Evolutionary conservation across 108 stramenopile genomes (phyloP).

Genomic region (Fistulifera pelliculosa): DNA sequence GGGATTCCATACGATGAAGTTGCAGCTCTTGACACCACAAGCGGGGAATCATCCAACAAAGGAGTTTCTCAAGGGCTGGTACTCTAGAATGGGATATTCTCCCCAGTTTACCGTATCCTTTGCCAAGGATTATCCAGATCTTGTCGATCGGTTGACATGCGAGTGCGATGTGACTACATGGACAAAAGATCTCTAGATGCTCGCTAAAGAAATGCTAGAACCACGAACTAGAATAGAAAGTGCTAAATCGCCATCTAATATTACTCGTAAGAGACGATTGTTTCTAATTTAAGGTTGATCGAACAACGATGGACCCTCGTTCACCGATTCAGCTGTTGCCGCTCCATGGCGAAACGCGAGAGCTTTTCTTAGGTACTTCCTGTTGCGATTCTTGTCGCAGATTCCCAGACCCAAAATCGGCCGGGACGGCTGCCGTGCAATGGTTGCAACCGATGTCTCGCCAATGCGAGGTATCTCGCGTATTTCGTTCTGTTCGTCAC

Average conservation of each 20-base stretch:
- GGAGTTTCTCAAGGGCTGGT: constrained; percentile 11
- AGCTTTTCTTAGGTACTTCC: not conserved
- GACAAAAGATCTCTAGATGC: not conserved
- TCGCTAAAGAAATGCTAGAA: no score
- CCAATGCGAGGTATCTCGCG: not conserved
- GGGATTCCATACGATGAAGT: constrained; percentile 4
- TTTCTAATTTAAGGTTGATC: no score
- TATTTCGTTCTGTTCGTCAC: not conserved
- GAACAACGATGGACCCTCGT: no score
- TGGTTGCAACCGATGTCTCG: not conserved
- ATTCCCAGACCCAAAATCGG: not conserved
- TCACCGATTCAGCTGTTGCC: not conserved
- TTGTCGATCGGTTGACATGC: not conserved
- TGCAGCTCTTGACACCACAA: constrained; percentile 7
- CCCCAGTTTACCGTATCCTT: constrained; percentile 3
- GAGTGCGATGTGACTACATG: constrained; percentile 11
- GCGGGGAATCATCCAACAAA: constrained; percentile 7
- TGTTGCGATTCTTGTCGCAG: not conserved
- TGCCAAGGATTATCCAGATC: constrained; percentile 4
- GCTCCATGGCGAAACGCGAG: constrained; percentile 4
- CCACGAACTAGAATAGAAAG: no score
- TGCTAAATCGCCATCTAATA: no score
- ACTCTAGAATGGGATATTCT: constrained; percentile 5
- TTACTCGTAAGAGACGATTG: no score
- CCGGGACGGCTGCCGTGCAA: not conserved